Evolutionary conservation across 305 asterid genomes (phyloP), one percentile per base, ranked within the genome.

Genomic region (Euphrasia arctica): DNA sequence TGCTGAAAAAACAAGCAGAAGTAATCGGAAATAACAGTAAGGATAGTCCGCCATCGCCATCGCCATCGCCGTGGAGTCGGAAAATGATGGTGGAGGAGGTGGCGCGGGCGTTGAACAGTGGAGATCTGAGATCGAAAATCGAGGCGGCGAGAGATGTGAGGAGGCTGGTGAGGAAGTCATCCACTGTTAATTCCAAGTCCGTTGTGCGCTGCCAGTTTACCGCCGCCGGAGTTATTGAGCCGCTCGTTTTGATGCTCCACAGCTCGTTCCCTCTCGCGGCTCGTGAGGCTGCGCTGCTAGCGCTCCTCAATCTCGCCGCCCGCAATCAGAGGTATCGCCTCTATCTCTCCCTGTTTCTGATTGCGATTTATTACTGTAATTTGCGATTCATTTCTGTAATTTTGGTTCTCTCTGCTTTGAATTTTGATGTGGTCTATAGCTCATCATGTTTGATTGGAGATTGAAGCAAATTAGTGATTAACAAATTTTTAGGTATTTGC

Each of bases 231-330:
- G 95, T 84, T 48, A 86, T 91, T 66, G 85, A 84, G 70, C 96
- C 96, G 59, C 91, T 91, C 45, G 86, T 91, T 32, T 68, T 82
- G 61, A 83, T 91, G 96, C 88, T 91, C 43, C 81, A 75, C 59
- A 54, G 70, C 22, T 80, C 79, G 22, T 69, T 81, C 28, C 78
- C 82, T 15, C 69, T 80, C 14, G 74, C 77, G 8, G 90, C 95
- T 67, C 85, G 96, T 7, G 98, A 91, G 73, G 77, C 95, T 25
- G 91, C 94, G 28, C 85, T 91, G 2, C 83, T 88, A 39, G 98
- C 96, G 56, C 87, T 91, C 73, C 96, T 91, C 69, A 91, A 91
- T 72, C 95, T 91, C 70, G 98, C 98, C 48, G 92, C 84, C 58
- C 93, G 95, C 36, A 78, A 91, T 76, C 90, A 81, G 75, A 76